Conservation (phyloP, 23 red algal species). For the Gracilaria caudata region DNA sequence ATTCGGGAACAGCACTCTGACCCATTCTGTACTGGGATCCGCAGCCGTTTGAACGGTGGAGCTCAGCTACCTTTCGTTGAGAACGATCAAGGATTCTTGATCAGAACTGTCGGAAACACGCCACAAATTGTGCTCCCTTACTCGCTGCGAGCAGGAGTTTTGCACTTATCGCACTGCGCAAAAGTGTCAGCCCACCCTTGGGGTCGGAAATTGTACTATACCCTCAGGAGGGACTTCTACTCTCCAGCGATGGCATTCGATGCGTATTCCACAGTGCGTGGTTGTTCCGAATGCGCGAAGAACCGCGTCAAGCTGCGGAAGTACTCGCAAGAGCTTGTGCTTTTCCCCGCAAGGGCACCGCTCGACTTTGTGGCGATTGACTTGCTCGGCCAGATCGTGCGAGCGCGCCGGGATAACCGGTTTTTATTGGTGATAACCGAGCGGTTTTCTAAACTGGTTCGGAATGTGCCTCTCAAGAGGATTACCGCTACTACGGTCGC, state of each 20-base stretch:
- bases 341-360: no score
- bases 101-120: background rate
- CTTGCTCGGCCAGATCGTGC: no score
- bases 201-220: background rate
- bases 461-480: constrained; percentile 23
- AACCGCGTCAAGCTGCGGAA: constrained; percentile 19
- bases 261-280: background rate
- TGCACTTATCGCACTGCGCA: constrained; percentile 3
- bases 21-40: background rate
- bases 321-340: no score
- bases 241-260: constrained; percentile 28
- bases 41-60: constrained; percentile 18
- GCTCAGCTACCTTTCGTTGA: background rate
- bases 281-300: background rate
- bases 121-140: constrained; percentile 17
- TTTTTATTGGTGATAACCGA: no score
- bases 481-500: background rate
- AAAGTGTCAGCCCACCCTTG: background rate
- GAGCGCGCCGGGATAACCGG: no score
- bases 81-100: background rate
- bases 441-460: no score
- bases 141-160: background rate
- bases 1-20: background rate
- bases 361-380: no score
- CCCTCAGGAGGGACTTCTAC: constrained; percentile 18